Conservation (phyloP, 2,329 filamentous ascomycete genomes). For the Cladosporium colombiae region DNA sequence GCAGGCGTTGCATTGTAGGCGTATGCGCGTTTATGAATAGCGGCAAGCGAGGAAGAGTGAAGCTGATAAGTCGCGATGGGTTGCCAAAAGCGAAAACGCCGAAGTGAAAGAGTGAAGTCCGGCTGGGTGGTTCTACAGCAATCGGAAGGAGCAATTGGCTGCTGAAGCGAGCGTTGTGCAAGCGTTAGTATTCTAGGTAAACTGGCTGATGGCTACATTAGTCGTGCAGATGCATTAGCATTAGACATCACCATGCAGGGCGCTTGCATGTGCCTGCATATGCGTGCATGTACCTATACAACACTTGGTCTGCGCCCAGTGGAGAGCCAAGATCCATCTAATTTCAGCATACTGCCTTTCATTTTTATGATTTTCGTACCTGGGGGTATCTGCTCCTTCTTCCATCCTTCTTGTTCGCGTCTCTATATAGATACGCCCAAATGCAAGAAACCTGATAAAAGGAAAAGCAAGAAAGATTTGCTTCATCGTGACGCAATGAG, state of each 20-base stretch:
- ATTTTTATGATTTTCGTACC: constrained; percentile 6
- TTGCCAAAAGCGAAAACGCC: not conserved
- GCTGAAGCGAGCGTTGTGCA: not conserved
- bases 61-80: not conserved
- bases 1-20: not conserved
- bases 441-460: not conserved
- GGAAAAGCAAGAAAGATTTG: not conserved
- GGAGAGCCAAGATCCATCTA: not conserved
- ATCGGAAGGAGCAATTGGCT: not conserved
- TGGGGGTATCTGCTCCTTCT: constrained; percentile 17
- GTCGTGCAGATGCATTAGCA: not conserved
- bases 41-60: not conserved
- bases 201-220: not conserved
- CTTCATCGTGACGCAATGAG: not conserved
- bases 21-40: not conserved
- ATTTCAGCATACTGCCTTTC: not conserved
- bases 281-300: not conserved
- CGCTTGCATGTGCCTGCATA: not conserved
- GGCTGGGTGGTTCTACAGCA: not conserved
- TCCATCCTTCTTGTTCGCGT: not conserved
- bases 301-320: not conserved
- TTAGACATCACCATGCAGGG: not conserved
- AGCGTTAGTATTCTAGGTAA: not conserved
- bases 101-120: not conserved
- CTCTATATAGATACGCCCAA: constrained; percentile 13